phyloP scores from a whole-genome alignment of 2,329 filamentous ascomycete genomes.

The Emmonsia crescens region DNA sequence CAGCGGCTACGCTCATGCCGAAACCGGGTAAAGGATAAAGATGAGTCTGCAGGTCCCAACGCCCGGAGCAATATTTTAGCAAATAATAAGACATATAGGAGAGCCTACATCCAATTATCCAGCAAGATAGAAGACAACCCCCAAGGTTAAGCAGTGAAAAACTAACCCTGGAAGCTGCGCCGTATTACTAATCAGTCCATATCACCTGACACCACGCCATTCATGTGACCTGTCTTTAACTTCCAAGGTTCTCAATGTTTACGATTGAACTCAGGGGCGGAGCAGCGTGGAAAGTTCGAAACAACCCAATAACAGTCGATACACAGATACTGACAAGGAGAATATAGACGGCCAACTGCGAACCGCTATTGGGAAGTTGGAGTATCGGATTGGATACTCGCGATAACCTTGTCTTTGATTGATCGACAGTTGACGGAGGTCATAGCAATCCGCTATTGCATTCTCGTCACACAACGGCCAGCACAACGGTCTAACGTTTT shows the following conservation, averaged over 20 bases:
- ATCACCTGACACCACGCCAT: background rate
- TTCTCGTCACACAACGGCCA: background rate
- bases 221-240: background rate
- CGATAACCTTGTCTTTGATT: background rate
- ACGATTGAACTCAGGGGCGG: no score
- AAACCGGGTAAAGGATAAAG: no score
- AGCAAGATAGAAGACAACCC: no score
- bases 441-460: background rate
- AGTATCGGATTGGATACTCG: background rate
- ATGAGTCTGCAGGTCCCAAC: no score
- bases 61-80: no score
- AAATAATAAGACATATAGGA: no score
- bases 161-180: background rate
- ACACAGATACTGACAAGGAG: background rate
- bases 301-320: background rate
- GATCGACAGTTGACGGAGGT: background rate
- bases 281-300: no score
- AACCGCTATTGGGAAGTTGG: background rate
- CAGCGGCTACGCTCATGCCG: no score
- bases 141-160: no score
- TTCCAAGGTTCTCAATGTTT: background rate
- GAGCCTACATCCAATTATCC: no score
- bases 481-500: background rate
- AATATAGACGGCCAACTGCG: background rate
- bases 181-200: background rate